Evolutionary conservation across 192 early-diverging fungal species (phyloP), one percentile per base, ranked within the genome.

Genomic region (Allomyces macrogynus): DNA sequence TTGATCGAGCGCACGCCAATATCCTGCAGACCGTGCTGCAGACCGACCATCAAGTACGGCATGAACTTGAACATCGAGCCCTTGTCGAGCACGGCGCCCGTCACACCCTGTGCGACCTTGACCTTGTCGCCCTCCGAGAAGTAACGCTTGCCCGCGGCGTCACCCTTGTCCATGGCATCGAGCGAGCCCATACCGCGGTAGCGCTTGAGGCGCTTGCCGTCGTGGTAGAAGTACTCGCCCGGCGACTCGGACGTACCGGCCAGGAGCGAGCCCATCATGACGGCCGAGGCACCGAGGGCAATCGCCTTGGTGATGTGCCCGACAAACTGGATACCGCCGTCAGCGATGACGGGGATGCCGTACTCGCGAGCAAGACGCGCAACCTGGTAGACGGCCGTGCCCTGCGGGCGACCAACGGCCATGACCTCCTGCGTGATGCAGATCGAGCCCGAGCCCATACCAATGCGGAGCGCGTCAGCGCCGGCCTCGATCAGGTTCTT

Each of bases 361-460:
- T 93, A 98, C 74, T 86, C 82, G 73, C 84, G 77, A 57, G 90
- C 89, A 73, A 89, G 95, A 79, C 95, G 83, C n/a, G 92, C 85
- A 49, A 98, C 95, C 70, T 86, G 87, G 81, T 81, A 95, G 57
- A 98, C 95, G 44, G 91, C 93, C 25, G 93, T 95, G 8, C 89
- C 95, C 73, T 98, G 95, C 44, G 95, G 95, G 69, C 95, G 87
- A 70, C 95, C 95, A 63, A 92, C 93, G 61, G 95, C 93, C 93
- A 95, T 98, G 74, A 92, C 92, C 76, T 95, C 94, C 74, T 97
- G 93, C 42, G 93, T 97, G 67, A 97, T 97, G 80, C 94, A 97
- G 70, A 97, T 97, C 23, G 87, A 90, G 20, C 95, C 95, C 66
- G 86, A 88, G 25, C 95, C 95, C 95, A 98, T 98, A 60, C 95